Percentiles rank a stretch among this genome's conserved stretches.
These are phyloP conservation scores for Silene conica DNA, from an alignment of 148 eudicot genomes.

Conservation along the genomic window DNA sequence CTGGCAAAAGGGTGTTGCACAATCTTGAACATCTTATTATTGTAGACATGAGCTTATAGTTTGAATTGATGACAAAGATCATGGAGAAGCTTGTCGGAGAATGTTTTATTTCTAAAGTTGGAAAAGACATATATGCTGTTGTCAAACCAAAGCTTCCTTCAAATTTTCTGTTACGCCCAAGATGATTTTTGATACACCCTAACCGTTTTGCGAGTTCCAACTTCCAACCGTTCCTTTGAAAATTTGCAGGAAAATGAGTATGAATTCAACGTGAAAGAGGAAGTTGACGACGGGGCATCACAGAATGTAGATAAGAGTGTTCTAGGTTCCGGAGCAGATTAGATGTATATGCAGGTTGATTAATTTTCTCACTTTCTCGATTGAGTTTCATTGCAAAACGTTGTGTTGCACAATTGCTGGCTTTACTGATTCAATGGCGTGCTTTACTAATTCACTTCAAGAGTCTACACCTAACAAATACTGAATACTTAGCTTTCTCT, in stretches of 20 bases:
- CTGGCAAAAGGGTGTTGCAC: slow-evolving; percentile 14
- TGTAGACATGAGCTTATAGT: background rate
- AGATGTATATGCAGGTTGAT: slow-evolving; percentile 84
- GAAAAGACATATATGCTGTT: slow-evolving; percentile 51
- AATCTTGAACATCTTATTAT: slow-evolving; percentile 5
- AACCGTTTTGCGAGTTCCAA: background rate
- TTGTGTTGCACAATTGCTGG: background rate
- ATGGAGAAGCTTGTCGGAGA: slow-evolving; percentile 75
- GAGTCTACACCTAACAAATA: background rate
- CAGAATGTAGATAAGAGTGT: slow-evolving; percentile 32
- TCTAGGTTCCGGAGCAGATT: slow-evolving; percentile 42
- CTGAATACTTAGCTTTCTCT: background rate
- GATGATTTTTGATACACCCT: background rate
- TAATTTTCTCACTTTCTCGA: background rate
- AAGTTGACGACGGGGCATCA: slow-evolving; percentile 40
- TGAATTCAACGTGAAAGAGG: slow-evolving; percentile 82
- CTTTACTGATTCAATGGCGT: background rate
- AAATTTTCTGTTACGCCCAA: slow-evolving; percentile 8
- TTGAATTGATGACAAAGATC: slow-evolving; percentile 53
- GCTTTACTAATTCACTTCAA: too few species aligned
- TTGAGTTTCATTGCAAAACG: background rate
- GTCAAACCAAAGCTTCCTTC: slow-evolving; percentile 55
- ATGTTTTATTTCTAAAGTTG: slow-evolving; percentile 46
- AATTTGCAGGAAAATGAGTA: slow-evolving; percentile 42
- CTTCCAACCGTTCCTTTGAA: background rate